Evolutionary conservation across 352 stramenopile species (phyloP).

Genomic region (Globisporangium carolinianum): DNA sequence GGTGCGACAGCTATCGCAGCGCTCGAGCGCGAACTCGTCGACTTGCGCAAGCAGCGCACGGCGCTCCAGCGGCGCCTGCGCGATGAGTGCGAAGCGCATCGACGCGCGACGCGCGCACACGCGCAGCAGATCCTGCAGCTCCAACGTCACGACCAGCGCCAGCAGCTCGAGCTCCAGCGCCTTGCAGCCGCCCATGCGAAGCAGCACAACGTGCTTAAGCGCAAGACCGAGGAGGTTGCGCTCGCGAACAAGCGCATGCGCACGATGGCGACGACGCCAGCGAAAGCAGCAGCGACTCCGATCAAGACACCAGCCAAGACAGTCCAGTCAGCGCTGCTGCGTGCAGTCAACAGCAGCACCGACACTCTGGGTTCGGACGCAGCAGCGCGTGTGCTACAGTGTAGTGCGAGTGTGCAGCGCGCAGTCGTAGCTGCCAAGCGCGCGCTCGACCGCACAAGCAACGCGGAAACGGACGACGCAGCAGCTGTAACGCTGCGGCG

Average conservation of each 20-base stretch:
- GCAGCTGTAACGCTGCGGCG: neutral
- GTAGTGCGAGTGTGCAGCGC: too few species aligned
- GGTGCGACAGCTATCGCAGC: constrained; percentile 41
- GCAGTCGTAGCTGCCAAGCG: constrained; percentile 1
- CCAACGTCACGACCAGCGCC: constrained; percentile 52
- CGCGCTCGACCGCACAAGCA: constrained; percentile 29
- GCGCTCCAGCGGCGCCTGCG: constrained; percentile 30
- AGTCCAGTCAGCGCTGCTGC: neutral
- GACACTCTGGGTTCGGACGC: constrained; percentile 22
- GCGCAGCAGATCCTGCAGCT: constrained; percentile 42
- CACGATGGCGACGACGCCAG: constrained; percentile 19
- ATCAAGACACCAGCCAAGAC: neutral
- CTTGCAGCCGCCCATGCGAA: constrained; percentile 28
- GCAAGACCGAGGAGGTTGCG: constrained; percentile 47
- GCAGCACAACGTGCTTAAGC: constrained; percentile 42
- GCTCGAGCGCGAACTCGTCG: constrained; percentile 34
- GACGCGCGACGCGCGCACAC: constrained; percentile 36
- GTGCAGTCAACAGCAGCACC: neutral
- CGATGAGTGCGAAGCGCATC: constrained; percentile 29
- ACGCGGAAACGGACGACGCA: constrained; percentile 1
- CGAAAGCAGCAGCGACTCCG: constrained; percentile 11
- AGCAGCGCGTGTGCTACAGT: too few species aligned
- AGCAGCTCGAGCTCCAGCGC: constrained; percentile 51
- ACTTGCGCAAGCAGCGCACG: constrained; percentile 43
- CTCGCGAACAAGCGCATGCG: constrained; percentile 38